Evolutionary conservation across 371 early-diverging fungal genomes (phyloP).

Genomic region (Blakeslea trispora): DNA sequence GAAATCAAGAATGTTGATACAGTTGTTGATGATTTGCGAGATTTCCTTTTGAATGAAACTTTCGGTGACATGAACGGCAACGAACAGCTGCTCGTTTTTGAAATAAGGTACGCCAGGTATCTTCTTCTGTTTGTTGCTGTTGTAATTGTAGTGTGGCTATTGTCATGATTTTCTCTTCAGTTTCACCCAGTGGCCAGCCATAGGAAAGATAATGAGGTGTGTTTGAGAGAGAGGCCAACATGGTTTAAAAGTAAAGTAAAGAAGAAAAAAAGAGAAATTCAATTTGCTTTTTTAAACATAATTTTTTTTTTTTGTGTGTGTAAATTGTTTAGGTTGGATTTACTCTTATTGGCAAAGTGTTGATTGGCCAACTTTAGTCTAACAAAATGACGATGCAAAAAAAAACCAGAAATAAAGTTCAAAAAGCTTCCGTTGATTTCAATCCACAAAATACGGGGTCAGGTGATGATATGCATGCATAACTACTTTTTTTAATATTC

Average conservation of each 20-base stretch:
- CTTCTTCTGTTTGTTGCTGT: not conserved
- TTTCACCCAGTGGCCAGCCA: slow-evolving; percentile 16
- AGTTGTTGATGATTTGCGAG: slow-evolving; percentile 44
- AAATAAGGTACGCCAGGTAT: too few relatives aligned
- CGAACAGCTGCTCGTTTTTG: slow-evolving; percentile 23
- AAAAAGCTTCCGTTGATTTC: too few relatives aligned
- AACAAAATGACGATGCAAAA: too few relatives aligned
- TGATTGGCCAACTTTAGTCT: too few relatives aligned
- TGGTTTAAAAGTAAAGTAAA: not conserved
- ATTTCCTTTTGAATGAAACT: slow-evolving; percentile 44
- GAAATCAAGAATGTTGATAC: slow-evolving; percentile 32
- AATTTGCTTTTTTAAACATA: not conserved
- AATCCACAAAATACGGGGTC: too few relatives aligned
- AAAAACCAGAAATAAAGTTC: too few relatives aligned
- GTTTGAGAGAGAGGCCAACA: not conserved
- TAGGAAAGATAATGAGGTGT: not conserved
- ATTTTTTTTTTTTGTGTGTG: too few relatives aligned
- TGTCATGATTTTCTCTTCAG: slow-evolving; percentile 13
- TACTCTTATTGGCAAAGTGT: too few relatives aligned
- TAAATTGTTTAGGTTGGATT: too few relatives aligned
- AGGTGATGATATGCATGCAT: too few relatives aligned
- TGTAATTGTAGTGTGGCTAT: slow-evolving; percentile 3
- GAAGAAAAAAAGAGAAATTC: not conserved
- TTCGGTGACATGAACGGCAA: slow-evolving; percentile 36
- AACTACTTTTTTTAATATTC: too few relatives aligned